Evolutionary conservation across 345 rosid genomes (phyloP).

Genomic region (Stellera chamaejasme): DNA sequence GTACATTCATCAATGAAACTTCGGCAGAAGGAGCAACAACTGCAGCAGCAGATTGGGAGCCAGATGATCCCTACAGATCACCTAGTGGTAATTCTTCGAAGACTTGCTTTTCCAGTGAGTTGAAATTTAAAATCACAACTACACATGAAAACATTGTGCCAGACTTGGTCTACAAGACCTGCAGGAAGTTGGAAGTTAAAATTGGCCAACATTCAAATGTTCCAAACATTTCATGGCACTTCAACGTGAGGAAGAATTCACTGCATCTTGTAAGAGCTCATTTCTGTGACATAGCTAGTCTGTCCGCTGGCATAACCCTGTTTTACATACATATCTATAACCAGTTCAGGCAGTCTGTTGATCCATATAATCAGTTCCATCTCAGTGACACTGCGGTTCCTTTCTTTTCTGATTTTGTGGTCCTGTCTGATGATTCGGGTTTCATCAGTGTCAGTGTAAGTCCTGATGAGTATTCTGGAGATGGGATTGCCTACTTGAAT

Average conservation of each 20-base stretch:
- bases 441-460: slow-evolving; percentile 23
- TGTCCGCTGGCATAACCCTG: neutral
- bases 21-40: neutral
- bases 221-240: slow-evolving; percentile 35
- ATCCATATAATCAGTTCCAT: neutral
- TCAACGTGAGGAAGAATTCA: slow-evolving; percentile 27
- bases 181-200: slow-evolving; percentile 14
- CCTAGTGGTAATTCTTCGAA: too few species aligned
- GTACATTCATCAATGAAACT: slow-evolving; percentile 17
- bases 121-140: neutral
- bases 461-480: neutral
- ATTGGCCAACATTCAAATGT: too few species aligned
- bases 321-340: slow-evolving; percentile 18
- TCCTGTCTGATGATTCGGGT: slow-evolving; percentile 31
- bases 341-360: slow-evolving; percentile 8
- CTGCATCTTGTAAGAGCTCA: slow-evolving; percentile 35
- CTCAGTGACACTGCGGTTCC: slow-evolving; percentile 14
- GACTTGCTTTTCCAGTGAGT: neutral
- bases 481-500: slow-evolving; percentile 24
- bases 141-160: slow-evolving; percentile 25
- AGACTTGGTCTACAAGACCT: slow-evolving; percentile 27
- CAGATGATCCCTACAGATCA: slow-evolving; percentile 15
- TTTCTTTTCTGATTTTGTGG: slow-evolving; percentile 30
- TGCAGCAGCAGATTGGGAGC: neutral
- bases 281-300: slow-evolving; percentile 36